Base-by-base conservation (phyloP, 768 basidiomycete species). In the Dentipellis fragilis region DNA sequence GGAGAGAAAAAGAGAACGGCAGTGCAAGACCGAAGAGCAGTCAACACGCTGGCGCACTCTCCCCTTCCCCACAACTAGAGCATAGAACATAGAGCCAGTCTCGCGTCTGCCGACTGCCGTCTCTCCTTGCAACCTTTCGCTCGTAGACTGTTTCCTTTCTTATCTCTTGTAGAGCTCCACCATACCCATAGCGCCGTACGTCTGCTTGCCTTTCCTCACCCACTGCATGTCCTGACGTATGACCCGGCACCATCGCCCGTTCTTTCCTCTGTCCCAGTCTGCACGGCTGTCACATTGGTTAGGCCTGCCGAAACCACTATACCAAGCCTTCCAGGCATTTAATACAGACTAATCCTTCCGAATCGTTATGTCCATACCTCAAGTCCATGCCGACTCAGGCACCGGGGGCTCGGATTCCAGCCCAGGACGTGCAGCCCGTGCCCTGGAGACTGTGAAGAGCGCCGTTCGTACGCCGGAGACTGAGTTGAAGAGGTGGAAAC, bases 401-500 rank as follows among this genome's bases (percentile, higher is more conserved):
- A 45, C 17, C n/a, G 42, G 19, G 42, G 42, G 42, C 16, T 19
- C 76, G 56, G 66, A 45, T 10, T 45, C 65, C 22, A 58, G 74
- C n/a, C 62, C 73, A 9, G 75, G 80, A 17, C 63, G 79, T 4
- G 48, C 60, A 4, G 10, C 60, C 8, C 60, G 64, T n/a, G 69
- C 85, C 36, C 62, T 92, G 56, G 76, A 80, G 61, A 77, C 75
- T 47, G 83, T 90, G 57, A 83, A 85, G 62, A 81, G 75, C 56
- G 87, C 77, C 17, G 78, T 92, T 45, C 70, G 83, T 34, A 74
- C 83, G 34, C 88, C 85, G 37, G 92, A 95, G 68, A 84, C 69
- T 64, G 93, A 97, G 71, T 72, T 93, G 51, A 87, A 80, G 69
- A 81, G 89, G 60, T 97, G 94, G 94, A 82, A 80, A 67, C 79